Evolutionary conservation across 106 monocot genomes (phyloP).

Genomic region (Allium fistulosum): DNA sequence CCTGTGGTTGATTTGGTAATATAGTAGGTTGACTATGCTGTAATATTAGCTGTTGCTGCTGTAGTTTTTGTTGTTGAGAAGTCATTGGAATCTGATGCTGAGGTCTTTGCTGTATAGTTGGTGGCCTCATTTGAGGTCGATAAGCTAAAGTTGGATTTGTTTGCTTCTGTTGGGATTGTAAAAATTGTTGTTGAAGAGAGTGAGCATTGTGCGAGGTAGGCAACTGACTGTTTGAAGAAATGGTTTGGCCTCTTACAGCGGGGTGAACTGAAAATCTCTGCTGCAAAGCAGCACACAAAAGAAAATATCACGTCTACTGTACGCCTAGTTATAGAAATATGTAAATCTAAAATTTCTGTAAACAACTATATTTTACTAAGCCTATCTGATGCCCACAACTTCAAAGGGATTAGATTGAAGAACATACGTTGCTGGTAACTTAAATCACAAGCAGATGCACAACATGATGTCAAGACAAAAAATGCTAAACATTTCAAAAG

Average conservation of each 20-base stretch:
- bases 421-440: no score
- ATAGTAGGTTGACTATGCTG: background rate
- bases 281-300: background rate
- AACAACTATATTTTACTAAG: no score
- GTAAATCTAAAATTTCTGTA: no score
- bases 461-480: no score
- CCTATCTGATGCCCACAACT: no score
- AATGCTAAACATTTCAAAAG: no score
- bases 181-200: conserved; percentile 10
- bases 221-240: background rate
- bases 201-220: background rate
- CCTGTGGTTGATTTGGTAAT: conserved; percentile 7
- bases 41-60: background rate
- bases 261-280: conserved; percentile 5
- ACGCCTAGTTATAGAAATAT: no score
- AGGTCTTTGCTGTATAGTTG: conserved; percentile 8
- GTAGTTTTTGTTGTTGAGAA: background rate
- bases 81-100: conserved; percentile 2
- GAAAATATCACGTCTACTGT: no score
- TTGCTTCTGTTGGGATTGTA: conserved; percentile 7
- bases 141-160: background rate
- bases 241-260: background rate
- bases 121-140: conserved; percentile 7
- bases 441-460: no score
- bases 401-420: no score